Conservation (phyloP, 1,284 basidiomycete genomes). For the Gomphus sp. region DNA sequence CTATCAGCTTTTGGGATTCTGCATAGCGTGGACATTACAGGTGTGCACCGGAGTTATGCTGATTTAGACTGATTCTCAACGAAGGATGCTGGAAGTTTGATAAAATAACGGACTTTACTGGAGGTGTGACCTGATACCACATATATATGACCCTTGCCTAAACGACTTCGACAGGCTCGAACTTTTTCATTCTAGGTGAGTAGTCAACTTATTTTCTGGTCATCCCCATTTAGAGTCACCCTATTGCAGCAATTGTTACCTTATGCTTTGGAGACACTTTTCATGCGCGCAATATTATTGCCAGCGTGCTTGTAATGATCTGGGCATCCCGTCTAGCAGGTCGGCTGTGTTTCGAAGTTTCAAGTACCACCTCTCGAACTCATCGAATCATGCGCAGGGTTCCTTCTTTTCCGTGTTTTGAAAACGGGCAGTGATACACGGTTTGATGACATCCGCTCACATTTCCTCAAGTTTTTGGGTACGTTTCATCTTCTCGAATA, state of each 20-base stretch:
- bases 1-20: conserved; percentile 60
- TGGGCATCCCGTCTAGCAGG: conserved; percentile 53
- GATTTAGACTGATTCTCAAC: not conserved
- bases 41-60: conserved; percentile 15
- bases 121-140: conserved; percentile 29
- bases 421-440: conserved; percentile 57
- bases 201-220: not conserved
- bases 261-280: conserved; percentile 46
- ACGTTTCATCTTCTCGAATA: conserved; percentile 5
- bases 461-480: conserved; percentile 63
- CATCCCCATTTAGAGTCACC: not conserved
- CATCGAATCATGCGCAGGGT: conserved; percentile 28
- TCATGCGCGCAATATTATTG: conserved; percentile 51
- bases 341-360: conserved; percentile 13
- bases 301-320: conserved; percentile 51
- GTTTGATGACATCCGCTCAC: conserved; percentile 57
- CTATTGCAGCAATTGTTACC: conserved; percentile 37
- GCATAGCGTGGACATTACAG: conserved; percentile 58
- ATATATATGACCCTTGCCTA: conserved; percentile 1
- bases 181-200: conserved; percentile 55
- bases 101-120: conserved; percentile 64
- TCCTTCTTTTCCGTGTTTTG: conserved; percentile 57
- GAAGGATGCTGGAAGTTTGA: conserved; percentile 42
- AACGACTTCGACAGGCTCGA: conserved; percentile 36
- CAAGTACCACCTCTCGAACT: not conserved